Evolutionary conservation across 2,329 filamentous ascomycete species (phyloP).

Genomic region (Malbranchea cinnamomea): DNA sequence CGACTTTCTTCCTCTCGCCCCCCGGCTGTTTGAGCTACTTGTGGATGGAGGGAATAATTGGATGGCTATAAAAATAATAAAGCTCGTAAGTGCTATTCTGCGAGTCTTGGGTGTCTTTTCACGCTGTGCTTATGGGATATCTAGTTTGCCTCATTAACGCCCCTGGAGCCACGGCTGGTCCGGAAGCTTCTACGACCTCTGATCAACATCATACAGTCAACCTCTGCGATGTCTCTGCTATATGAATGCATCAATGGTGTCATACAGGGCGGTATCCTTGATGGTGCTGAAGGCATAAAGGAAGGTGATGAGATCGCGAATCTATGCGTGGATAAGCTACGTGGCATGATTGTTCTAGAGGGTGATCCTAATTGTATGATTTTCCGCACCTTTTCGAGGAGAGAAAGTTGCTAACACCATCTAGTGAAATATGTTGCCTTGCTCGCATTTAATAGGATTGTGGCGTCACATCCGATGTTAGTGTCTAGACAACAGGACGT

Average conservation of each 20-base stretch:
- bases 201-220: conserved; percentile 85
- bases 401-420: conserved; percentile 7
- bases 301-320: conserved; percentile 85
- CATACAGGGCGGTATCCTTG: conserved; percentile 87
- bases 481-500: conserved; percentile 91
- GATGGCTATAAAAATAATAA: conserved; percentile 99
- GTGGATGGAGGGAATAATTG: conserved; percentile 93
- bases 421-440: conserved; percentile 93
- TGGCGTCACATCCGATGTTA: conserved; percentile 70
- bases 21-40: conserved; percentile 78
- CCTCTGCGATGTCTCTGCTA: conserved; percentile 89
- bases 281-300: conserved; percentile 60
- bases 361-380: conserved; percentile 72
- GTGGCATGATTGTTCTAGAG: conserved; percentile 87
- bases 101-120: background rate
- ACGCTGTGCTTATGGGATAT: conserved; percentile 12
- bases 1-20: conserved; percentile 84
- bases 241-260: conserved; percentile 99
- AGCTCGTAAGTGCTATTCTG: conserved; percentile 49
- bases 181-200: conserved; percentile 83
- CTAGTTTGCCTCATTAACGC: conserved; percentile 86
- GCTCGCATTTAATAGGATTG: conserved; percentile 90
- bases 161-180: conserved; percentile 77
- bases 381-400: background rate
- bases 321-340: conserved; percentile 80